Base-by-base conservation (phyloP, 192 early-diverging fungal genomes). In the Jimgerdemannia flammicorona region DNA sequence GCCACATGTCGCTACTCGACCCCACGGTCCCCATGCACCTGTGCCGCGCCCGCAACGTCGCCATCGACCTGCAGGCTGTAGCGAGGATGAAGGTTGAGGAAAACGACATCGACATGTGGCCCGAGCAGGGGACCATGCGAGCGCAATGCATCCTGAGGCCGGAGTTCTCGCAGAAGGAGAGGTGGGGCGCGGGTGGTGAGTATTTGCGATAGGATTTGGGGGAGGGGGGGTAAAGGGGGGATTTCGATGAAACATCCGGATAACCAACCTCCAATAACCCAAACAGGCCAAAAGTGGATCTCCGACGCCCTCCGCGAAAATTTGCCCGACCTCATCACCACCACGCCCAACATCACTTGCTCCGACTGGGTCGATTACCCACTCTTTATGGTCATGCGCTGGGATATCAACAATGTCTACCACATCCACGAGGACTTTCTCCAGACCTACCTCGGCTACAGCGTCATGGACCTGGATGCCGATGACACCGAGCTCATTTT, bases 371-470 rank as follows among this genome's bases (percentile, higher is more conserved):
- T 29, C 29, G 29, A 29, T 29, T 1, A 29, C 29, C 29, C 29
- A 29, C 29, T 29, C 29, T 29, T 29, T 29, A 29, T 29, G 29
- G 29, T 29, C 29, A 29, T 29, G 29, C 29, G 29, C 29, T 29
- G 29, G 29, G 72, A 74, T 40, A 65, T 29, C 66, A 64, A 64
- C 0, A 74, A 74, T 66, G 72, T 74, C 18, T 74, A 74, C 40
- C 72, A 74, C 41, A 66, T 66, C 40, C 72, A 74, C 40, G 65
- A 74, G 43, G 72, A 74, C 17, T 74, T 63, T 4, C 65, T 74
- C 3, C 72, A 74, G 49, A 66, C 72, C 3, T 74, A 67, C 49
- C 59, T 74, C 29, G 72, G 63, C 10, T 42, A 67, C 17, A 43
- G 65, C 66, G 64, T 64, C 3, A 29, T 14, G 9, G 72, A 74